Conservation (phyloP, 768 basidiomycete species). For the Serendipita vermifera region DNA sequence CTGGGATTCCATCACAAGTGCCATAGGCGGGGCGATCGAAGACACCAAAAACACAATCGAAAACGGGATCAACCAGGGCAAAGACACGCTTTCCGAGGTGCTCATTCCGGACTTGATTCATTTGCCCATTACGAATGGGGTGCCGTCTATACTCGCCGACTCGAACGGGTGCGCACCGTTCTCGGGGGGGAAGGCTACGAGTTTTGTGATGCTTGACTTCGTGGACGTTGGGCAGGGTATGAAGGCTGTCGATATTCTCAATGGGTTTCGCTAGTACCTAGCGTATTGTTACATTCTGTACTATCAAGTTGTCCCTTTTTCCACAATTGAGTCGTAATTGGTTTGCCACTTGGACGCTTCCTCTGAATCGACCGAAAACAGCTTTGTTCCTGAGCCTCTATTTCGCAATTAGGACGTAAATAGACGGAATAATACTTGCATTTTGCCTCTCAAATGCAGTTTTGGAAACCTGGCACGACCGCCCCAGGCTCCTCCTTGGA, state of each 20-base stretch:
- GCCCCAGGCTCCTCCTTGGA: slow-evolving; percentile 83
- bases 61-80: not conserved
- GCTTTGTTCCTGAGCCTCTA: too few relatives aligned
- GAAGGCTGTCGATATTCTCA: slow-evolving; percentile 32
- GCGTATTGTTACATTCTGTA: too few relatives aligned
- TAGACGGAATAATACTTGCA: too few relatives aligned
- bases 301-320: too few relatives aligned
- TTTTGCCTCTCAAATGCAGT: too few relatives aligned
- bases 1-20: not conserved
- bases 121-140: slow-evolving; percentile 23
- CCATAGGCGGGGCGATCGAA: not conserved
- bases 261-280: too few relatives aligned
- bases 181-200: slow-evolving; percentile 34
- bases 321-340: too few relatives aligned
- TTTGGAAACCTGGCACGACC: slow-evolving; percentile 82
- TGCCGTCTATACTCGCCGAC: slow-evolving; percentile 30
- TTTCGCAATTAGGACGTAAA: too few relatives aligned
- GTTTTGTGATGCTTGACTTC: slow-evolving; percentile 42
- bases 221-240: slow-evolving; percentile 37
- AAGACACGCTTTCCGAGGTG: slow-evolving; percentile 12
- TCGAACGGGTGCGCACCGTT: slow-evolving; percentile 34
- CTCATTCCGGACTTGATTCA: slow-evolving; percentile 21
- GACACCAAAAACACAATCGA: not conserved
- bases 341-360: too few relatives aligned
- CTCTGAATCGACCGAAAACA: too few relatives aligned